A percentile compares a stretch with the other conserved stretches of the same genome.
Evolutionary conservation across 192 early-diverging fungal genomes (phyloP).

Genomic region (Oehlia diaphana): DNA sequence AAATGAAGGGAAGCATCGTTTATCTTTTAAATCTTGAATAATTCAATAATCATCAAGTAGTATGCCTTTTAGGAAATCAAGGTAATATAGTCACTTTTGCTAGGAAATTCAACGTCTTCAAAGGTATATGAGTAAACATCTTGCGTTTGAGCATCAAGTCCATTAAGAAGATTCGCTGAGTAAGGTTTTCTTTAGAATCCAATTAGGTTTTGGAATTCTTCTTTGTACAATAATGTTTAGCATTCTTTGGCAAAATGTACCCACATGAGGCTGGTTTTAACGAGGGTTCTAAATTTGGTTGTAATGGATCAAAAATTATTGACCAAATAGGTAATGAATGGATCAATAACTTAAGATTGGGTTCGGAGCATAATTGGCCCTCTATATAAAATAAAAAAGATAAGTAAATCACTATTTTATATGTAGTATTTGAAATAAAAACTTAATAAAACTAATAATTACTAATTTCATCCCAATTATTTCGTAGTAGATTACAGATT

Average conservation of each 20-base stretch:
- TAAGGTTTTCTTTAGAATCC: no score
- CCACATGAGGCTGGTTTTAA: neutral
- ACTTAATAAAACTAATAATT: neutral
- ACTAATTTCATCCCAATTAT: constrained; percentile 3
- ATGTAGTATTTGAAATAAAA: neutral
- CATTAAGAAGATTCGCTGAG: neutral
- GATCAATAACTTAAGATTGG: neutral
- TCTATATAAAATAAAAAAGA: neutral
- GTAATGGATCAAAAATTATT: neutral
- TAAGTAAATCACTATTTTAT: neutral
- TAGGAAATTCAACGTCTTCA: constrained; percentile 10
- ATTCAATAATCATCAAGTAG: neutral
- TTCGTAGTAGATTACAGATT: neutral
- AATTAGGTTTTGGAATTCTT: neutral
- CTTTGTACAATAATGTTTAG: neutral
- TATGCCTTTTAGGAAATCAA: neutral
- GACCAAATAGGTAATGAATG: neutral
- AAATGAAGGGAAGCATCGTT: neutral
- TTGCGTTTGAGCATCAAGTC: neutral
- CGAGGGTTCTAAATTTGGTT: neutral
- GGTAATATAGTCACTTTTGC: neutral
- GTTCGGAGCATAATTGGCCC: no score
- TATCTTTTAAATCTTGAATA: neutral
- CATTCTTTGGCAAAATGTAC: neutral
- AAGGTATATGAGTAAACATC: neutral